phyloP scores from a whole-genome alignment of 352 stramenopile species.

The Globisporangium nunn region DNA sequence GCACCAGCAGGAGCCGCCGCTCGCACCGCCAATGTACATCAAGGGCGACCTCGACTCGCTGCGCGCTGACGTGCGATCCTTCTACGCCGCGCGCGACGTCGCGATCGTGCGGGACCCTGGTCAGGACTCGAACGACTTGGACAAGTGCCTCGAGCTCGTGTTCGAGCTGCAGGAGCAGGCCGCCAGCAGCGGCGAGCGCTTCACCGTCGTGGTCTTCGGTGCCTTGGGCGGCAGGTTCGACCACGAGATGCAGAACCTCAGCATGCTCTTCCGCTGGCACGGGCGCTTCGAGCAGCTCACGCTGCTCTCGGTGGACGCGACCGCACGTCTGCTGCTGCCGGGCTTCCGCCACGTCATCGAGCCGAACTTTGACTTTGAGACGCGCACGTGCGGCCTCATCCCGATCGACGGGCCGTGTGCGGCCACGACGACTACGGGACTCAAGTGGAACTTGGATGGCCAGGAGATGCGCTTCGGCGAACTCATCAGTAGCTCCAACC shows the following conservation, averaged over 20 bases:
- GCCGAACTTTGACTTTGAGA: conserved; percentile 88
- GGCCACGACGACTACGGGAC: conserved; percentile 75
- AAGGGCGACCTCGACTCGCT: conserved; percentile 95
- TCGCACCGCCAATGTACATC: conserved; percentile 84
- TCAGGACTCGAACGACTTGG: conserved; percentile 94
- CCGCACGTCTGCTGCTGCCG: conserved; percentile 71
- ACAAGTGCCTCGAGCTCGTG: conserved; percentile 84
- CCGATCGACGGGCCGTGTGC: conserved; percentile 81
- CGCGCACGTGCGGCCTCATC: conserved; percentile 92
- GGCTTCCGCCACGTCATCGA: conserved; percentile 52
- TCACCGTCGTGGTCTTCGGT: conserved; percentile 88
- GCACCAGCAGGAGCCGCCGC: conserved; percentile 15
- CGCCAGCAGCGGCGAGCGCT: conserved; percentile 17
- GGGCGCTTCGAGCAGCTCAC: conserved; percentile 74
- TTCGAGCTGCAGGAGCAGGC: conserved; percentile 27
- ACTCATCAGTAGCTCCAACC: conserved; percentile 83
- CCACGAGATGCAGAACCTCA: conserved; percentile 95
- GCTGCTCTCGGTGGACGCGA: conserved; percentile 89
- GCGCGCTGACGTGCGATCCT: conserved; percentile 71
- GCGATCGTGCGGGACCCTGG: conserved; percentile 70
- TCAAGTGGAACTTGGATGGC: conserved; percentile 86
- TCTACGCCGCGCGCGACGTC: conserved; percentile 70
- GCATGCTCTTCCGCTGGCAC: conserved; percentile 88
- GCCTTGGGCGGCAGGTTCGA: conserved; percentile 96
- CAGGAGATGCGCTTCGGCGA: conserved; percentile 68